Percentiles rank a stretch among this genome's conserved stretches.
Evolutionary conservation across 306 rosid genomes (phyloP).

Genomic region (Cucumis cinereus): DNA sequence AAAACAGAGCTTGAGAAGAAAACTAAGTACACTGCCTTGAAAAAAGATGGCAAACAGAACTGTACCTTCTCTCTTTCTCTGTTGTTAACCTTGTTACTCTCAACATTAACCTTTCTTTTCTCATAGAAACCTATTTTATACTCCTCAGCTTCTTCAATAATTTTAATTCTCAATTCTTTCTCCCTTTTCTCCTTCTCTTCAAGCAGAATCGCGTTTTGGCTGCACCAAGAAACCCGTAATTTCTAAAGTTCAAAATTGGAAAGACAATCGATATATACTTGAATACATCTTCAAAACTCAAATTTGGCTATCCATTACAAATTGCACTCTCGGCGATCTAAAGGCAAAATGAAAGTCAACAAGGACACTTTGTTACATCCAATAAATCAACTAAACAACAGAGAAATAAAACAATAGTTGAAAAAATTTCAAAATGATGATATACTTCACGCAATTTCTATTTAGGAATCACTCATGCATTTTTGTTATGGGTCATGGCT

Average conservation of each 20-base stretch:
- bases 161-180: constrained; percentile 77
- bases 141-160: constrained; percentile 93
- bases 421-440: not conserved
- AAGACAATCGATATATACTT: not conserved
- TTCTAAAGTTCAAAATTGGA: not conserved
- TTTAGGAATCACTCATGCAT: not conserved
- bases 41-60: constrained; percentile 6
- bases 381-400: not conserved
- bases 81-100: constrained; percentile 68
- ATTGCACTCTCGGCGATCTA: not conserved
- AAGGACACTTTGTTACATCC: not conserved
- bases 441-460: not conserved
- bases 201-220: constrained; percentile 73
- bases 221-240: constrained; percentile 26
- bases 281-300: not conserved
- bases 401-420: not conserved
- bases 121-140: constrained; percentile 66
- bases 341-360: not conserved
- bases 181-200: constrained; percentile 95
- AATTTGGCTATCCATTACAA: not conserved
- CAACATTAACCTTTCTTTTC: constrained; percentile 89
- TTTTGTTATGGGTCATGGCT: not conserved
- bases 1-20: constrained; percentile 4
- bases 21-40: not conserved
- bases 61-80: constrained; percentile 93